These are phyloP conservation scores for Cladosporium sphaerospermum DNA, from an alignment of 2,329 filamentous ascomycete genomes.

Conservation along the genomic window DNA sequence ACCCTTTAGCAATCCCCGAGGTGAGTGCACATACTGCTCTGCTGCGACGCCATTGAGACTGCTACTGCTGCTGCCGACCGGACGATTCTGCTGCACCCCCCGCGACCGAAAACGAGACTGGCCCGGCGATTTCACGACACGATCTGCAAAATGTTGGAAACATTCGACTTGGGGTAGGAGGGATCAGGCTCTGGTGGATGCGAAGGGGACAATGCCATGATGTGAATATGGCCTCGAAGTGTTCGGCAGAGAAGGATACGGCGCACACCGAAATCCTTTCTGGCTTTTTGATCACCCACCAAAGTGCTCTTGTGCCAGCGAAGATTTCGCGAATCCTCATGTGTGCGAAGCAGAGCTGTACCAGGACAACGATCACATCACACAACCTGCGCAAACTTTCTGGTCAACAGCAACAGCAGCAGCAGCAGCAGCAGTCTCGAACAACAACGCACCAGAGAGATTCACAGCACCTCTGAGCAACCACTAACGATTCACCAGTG, in stretches of 20 bases:
- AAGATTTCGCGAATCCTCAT: too few species aligned
- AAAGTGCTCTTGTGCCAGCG: too few species aligned
- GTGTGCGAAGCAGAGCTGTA: too few species aligned
- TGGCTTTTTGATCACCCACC: too few species aligned
- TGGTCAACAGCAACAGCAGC: not conserved
- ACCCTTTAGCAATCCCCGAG: constrained; percentile 10
- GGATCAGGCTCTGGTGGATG: too few species aligned
- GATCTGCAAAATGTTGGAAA: not conserved
- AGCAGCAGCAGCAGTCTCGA: constrained; percentile 6
- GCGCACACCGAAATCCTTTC: too few species aligned
- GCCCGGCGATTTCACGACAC: not conserved
- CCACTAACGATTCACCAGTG: constrained; percentile 7
- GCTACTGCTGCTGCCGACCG: constrained; percentile 4
- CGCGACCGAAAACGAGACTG: not conserved
- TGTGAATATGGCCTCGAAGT: too few species aligned
- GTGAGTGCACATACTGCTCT: constrained; percentile 2
- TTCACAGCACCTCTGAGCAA: not conserved
- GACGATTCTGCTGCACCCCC: not conserved
- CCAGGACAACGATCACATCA: too few species aligned
- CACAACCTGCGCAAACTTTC: not conserved
- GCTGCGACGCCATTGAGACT: not conserved
- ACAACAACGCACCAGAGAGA: not conserved
- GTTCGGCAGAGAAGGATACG: too few species aligned
- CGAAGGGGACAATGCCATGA: too few species aligned
- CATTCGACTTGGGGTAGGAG: not conserved